Base-by-base conservation (phyloP, 805 yeast genomes). In the Myxozyma kluyveri region DNA sequence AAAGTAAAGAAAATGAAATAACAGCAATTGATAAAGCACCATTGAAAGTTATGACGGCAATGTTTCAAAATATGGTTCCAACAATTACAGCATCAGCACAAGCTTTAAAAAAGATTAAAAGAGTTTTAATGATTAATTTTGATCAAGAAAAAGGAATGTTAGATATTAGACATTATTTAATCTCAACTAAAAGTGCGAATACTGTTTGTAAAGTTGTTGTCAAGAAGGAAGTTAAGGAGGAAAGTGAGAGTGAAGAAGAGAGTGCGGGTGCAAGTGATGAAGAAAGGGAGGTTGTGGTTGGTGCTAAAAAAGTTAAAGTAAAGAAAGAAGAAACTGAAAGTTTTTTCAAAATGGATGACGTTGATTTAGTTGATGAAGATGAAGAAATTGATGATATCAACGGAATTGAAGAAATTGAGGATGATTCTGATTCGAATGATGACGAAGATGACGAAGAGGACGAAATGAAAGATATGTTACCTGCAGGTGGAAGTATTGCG, bases 41-140 rank as follows among this genome's bases (percentile, higher is more conserved):
- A 18, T 40, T 53, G 26, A 42, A 38, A 35, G 75, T 91, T 56
- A 68, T 89, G 50, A 81, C 95, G 27, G 87, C 97, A 2, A 82
- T 89, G 73, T 88, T 93, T 72, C 99, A 93, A 71, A 89, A 88
- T 71, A 82, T 93, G 81, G 88, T 91, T 69, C 99, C 99, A 4
- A 88, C 99, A 19, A 84, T 93, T 60, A 84, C 88, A 53, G 97
- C 96, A 2, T 88, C 88, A 59, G 71, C 74, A 51, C 86, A 95
- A 18, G 82, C 82, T 59, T 83, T 93, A 31, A 72, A 74, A 42
- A 73, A 85, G 1, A 89, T 93, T 48, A 84, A 82, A 63, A 78
- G 99, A 64, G 98, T 93, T 19, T 72, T 93, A 63, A 77, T 93
- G 79, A 72, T 93, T 50, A 84, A 85, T 67, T 86, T 83, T 64